Evolutionary conservation across 1,139 yeast genomes (phyloP), one percentile per base, ranked within the genome.

Genomic region (Hansenula sp.): DNA sequence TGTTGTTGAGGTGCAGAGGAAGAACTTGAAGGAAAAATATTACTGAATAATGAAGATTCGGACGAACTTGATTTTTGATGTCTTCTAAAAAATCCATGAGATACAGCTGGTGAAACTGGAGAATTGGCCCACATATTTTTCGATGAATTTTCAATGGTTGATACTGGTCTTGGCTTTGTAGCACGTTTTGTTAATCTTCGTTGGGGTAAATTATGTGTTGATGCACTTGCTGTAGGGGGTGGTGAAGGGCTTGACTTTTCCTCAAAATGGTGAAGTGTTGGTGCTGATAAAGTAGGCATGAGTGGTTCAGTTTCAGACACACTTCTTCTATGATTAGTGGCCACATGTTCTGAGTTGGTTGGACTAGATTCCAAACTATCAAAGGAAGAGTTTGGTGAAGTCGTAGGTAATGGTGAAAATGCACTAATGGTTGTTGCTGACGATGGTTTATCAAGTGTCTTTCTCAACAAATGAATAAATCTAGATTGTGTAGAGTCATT

Each of bases 61-160:
- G 77, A 75, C 0, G 85, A 75, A 38, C 71, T 72, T 13, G 81
- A 69, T 45, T 79, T 70, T 35, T 75, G 69, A 50, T 77, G 84
- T 44, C 77, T 73, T 45, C 83, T 66, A 59, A 81, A 79, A 42
- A 82, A 69, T 28, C 74, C 71, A 41, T 73, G 69, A 2, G 71
- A 59, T 1, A 68, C 55, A 0, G 72, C 61, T 5, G 75, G 73
- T 2, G 78, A 65, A 9, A 69, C 57, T 3, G 77, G 68, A 2
- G 65, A 56, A 19, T 57, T 37, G 4, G 48, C 43, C 47, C 53
- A 51, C 9, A 44, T 44, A 11, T 46, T 41, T 21, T 43, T 43
- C 1, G 52, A 45, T 1, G 65, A 50, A n/a, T 51, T 44, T 40
- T 79, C 86, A 22, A 74, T 61, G 27, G 76, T 74, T 0, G 86